These are phyloP conservation scores for Dalbergia oliveri DNA, from an alignment of 306 rosid species.

Conservation along the genomic window DNA sequence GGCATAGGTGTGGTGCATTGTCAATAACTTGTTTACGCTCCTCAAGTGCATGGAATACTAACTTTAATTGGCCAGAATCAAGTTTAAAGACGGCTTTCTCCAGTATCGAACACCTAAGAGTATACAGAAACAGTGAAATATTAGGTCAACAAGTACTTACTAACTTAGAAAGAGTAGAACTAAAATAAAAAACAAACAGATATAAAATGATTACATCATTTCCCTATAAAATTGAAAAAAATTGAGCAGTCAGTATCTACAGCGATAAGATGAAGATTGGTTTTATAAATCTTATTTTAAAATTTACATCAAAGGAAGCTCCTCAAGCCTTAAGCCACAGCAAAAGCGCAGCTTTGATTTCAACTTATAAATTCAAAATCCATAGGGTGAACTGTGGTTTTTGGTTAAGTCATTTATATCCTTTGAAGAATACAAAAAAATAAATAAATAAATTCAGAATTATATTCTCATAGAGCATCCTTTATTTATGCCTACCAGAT, in stretches of 20 bases:
- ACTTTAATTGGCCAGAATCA: constrained; percentile 81
- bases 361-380: constrained; percentile 7
- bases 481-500: no score
- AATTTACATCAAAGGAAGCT: constrained; percentile 21
- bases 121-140: constrained; percentile 10
- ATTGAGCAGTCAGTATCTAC: background rate
- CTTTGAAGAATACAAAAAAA: no score
- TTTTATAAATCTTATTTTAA: background rate
- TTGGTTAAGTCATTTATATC: background rate
- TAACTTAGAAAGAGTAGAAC: background rate
- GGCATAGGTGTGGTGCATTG: constrained; percentile 86
- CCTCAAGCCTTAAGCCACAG: background rate
- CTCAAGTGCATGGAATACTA: constrained; percentile 89
- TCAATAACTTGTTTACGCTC: constrained; percentile 87
- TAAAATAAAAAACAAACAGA: no score
- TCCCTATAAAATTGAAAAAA: background rate
- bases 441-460: no score
- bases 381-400: background rate
- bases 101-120: constrained; percentile 78
- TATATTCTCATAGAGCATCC: no score
- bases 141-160: constrained; percentile 20
- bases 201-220: no score
- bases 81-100: constrained; percentile 86
- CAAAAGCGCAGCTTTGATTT: background rate
- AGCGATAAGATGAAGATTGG: background rate